Conservation (phyloP, 140 eudicot species). For the Oenanthe javanica region DNA sequence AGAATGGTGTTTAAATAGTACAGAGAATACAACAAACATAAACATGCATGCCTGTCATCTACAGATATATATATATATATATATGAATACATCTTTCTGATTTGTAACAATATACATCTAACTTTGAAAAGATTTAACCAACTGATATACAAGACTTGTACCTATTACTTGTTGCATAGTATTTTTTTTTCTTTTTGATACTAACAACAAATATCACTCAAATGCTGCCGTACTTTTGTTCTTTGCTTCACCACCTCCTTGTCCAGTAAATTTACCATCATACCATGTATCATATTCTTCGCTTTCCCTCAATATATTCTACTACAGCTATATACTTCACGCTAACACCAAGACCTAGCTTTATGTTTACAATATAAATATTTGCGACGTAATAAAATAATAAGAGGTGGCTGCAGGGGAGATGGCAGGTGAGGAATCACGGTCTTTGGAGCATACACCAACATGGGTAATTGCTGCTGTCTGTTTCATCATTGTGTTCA, state of each 20-base stretch:
- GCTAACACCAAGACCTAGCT: neutral
- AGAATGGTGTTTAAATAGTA: too few relatives aligned
- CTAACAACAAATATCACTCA: neutral
- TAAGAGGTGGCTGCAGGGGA: neutral
- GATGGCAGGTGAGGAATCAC: slow-evolving; percentile 24
- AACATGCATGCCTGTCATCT: too few relatives aligned
- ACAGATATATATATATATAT: too few relatives aligned
- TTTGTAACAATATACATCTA: too few relatives aligned
- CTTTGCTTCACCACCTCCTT: slow-evolving; percentile 8
- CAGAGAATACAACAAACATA: too few relatives aligned
- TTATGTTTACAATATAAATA: neutral
- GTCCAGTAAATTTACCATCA: neutral
- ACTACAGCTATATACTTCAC: neutral
- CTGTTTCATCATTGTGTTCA: slow-evolving; percentile 59
- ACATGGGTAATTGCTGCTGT: slow-evolving; percentile 83
- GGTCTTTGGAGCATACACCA: slow-evolving; percentile 67
- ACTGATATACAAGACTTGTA: too few relatives aligned
- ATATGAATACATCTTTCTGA: too few relatives aligned
- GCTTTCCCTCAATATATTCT: slow-evolving; percentile 1
- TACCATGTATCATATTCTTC: neutral
- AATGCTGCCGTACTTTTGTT: neutral
- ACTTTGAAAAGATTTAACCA: too few relatives aligned
- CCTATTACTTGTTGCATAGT: too few relatives aligned
- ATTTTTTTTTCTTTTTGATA: too few relatives aligned
- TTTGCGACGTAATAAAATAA: neutral